Evolutionary conservation across 345 rosid genomes (phyloP).

Genomic region (Orychophragmus violaceus): DNA sequence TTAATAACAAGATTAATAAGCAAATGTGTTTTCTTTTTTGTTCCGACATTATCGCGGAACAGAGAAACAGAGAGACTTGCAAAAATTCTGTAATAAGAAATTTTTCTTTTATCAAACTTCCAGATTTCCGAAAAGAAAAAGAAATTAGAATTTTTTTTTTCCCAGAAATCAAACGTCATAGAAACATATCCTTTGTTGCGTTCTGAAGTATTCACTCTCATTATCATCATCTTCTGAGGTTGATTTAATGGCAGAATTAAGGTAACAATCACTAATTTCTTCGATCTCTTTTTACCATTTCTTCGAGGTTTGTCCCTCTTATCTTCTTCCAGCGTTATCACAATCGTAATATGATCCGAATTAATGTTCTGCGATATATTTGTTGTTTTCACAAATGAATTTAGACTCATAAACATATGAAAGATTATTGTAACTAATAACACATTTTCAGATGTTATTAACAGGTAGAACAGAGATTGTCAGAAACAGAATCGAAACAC

Average conservation of each 20-base stretch:
- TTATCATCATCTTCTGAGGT: background rate
- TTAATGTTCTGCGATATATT: no score
- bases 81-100: no score
- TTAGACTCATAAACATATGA: background rate
- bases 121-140: no score
- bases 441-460: conserved; percentile 6
- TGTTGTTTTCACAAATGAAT: no score
- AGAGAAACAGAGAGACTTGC: conserved; percentile 31
- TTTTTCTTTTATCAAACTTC: background rate
- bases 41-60: conserved; percentile 38
- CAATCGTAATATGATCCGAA: no score
- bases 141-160: no score
- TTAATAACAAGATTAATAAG: background rate
- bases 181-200: background rate
- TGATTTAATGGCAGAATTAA: conserved; percentile 13
- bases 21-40: conserved; percentile 1
- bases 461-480: conserved; percentile 11
- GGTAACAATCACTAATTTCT: conserved; percentile 15
- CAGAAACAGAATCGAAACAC: conserved; percentile 14
- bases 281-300: background rate
- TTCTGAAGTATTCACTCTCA: background rate
- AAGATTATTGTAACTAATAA: no score
- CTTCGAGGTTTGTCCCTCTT: no score
- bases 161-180: background rate
- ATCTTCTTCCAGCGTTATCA: no score